These are phyloP conservation scores for Leptosphaerulina australis DNA, from an alignment of 2,329 filamentous ascomycete species.

Conservation along the genomic window DNA sequence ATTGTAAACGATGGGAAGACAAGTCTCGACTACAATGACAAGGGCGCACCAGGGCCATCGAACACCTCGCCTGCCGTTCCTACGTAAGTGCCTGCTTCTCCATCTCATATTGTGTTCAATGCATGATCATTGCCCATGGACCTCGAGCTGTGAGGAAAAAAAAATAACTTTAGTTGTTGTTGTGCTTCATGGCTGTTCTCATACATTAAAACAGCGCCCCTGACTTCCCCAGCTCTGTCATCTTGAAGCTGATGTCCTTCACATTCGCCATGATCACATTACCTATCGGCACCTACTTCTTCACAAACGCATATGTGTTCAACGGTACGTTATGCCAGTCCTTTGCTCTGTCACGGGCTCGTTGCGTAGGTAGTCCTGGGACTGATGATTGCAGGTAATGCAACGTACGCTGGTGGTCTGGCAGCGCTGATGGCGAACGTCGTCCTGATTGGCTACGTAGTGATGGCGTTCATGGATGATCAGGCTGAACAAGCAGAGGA, in stretches of 20 bases:
- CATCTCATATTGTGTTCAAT: not conserved
- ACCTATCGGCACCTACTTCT: constrained; percentile 88
- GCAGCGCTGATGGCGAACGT: constrained; percentile 92
- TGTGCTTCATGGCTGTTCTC: not conserved
- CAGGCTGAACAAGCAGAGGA: constrained; percentile 57
- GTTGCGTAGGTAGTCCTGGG: too few species aligned
- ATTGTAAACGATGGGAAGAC: constrained; percentile 70
- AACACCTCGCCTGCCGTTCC: constrained; percentile 84
- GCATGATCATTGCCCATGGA: not conserved
- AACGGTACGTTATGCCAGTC: constrained; percentile 62
- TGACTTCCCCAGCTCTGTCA: constrained; percentile 68
- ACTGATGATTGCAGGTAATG: constrained; percentile 67
- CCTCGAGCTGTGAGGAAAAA: not conserved
- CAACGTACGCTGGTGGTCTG: constrained; percentile 81
- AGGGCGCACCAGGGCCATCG: constrained; percentile 59
- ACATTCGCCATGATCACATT: constrained; percentile 88
- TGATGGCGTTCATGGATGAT: constrained; percentile 92
- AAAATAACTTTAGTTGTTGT: not conserved
- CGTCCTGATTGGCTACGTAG: constrained; percentile 85
- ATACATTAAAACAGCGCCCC: constrained; percentile 7
- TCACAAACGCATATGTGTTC: constrained; percentile 78
- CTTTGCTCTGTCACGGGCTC: too few species aligned
- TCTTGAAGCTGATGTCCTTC: constrained; percentile 87
- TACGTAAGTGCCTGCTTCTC: constrained; percentile 60
- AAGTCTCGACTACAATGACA: constrained; percentile 55